phyloP scores from a whole-genome alignment of 805 yeast genomes.

The Metschnikowia drakensbergensis region DNA sequence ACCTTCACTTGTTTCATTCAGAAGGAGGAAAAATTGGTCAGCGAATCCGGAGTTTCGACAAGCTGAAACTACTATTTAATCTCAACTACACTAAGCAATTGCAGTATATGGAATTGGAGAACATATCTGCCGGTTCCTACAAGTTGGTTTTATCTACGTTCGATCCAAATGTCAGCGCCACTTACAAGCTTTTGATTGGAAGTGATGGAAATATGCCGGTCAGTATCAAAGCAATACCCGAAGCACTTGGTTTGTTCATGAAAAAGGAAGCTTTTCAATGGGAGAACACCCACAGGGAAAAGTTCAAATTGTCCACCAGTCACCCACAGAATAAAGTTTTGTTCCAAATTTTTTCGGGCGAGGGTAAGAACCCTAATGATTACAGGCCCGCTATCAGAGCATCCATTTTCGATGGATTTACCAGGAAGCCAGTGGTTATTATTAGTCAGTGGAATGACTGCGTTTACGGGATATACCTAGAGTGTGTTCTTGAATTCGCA shows the following conservation, averaged over 20 bases:
- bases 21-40: conserved; percentile 22
- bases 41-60: conserved; percentile 21
- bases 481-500: conserved; percentile 22
- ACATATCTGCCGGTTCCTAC: conserved; percentile 36
- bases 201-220: conserved; percentile 16
- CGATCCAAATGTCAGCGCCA: conserved; percentile 25
- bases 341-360: conserved; percentile 26
- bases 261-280: conserved; percentile 29
- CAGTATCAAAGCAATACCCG: conserved; percentile 17
- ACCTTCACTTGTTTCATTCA: conserved; percentile 44
- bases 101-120: conserved; percentile 18
- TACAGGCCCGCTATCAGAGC: conserved; percentile 48
- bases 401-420: conserved; percentile 34
- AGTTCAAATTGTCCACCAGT: conserved; percentile 25
- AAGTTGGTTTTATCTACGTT: conserved; percentile 47
- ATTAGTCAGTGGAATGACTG: conserved; percentile 40
- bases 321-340: conserved; percentile 21
- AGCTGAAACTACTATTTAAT: conserved; percentile 23
- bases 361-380: conserved; percentile 4
- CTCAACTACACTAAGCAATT: conserved; percentile 37
- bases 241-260: conserved; percentile 35
- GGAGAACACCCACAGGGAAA: conserved; percentile 38
- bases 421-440: conserved; percentile 28
- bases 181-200: conserved; percentile 32
- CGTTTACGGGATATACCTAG: conserved; percentile 43